Evolutionary conservation across 164 flowering plant genomes (phyloP).

Genomic region (Magnolia changhungtana): DNA sequence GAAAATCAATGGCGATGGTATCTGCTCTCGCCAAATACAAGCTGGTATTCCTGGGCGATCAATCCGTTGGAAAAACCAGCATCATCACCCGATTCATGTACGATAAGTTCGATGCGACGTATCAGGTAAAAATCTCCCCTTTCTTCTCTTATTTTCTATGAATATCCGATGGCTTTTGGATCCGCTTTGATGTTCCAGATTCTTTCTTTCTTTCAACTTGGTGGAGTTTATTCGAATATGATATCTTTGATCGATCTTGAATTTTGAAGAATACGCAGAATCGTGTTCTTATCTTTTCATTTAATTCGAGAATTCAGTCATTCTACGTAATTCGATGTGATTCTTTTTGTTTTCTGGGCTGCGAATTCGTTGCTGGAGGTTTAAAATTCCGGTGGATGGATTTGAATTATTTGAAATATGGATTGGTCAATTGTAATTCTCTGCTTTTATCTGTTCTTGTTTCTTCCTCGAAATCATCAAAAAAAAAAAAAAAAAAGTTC

Average conservation of each 20-base stretch:
- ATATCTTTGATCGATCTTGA: not conserved
- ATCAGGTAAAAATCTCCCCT: constrained; percentile 48
- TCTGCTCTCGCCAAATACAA: constrained; percentile 81
- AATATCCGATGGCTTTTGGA: not conserved
- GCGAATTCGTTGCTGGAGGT: not conserved
- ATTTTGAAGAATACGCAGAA: not conserved
- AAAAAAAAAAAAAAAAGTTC: too few relatives aligned
- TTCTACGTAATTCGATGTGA: not conserved
- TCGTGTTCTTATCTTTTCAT: not conserved
- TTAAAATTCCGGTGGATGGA: not conserved
- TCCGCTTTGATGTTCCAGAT: not conserved
- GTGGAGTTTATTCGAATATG: not conserved
- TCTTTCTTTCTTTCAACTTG: not conserved
- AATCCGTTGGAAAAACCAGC: constrained; percentile 86
- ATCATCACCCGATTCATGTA: constrained; percentile 91
- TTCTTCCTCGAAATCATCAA: too few relatives aligned
- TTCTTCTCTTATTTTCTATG: not conserved
- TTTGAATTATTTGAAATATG: not conserved
- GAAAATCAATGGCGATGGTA: constrained; percentile 50
- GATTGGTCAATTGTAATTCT: not conserved
- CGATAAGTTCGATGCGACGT: constrained; percentile 82
- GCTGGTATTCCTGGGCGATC: constrained; percentile 79
- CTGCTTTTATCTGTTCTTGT: too few relatives aligned
- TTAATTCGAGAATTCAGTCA: not conserved
- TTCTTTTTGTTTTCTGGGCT: not conserved